Evolutionary conservation across 306 rosid genomes (phyloP).

Genomic region (Trifolium fragiferum): DNA sequence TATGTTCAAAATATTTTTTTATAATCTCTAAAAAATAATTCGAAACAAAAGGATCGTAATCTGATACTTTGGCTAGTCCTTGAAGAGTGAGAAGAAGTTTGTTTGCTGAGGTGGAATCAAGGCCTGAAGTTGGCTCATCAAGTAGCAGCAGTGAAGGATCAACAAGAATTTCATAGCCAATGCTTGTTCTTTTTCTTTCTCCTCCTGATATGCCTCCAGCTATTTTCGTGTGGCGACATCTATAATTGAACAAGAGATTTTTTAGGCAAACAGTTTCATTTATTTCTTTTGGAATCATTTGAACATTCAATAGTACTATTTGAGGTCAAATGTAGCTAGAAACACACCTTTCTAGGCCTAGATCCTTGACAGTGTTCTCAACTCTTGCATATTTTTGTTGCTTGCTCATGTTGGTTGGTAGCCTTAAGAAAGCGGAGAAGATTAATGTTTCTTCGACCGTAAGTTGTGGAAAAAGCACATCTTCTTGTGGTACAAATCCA

Average conservation of each 20-base stretch:
- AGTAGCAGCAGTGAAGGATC: constrained; percentile 90
- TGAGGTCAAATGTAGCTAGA: not conserved
- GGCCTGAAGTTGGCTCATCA: constrained; percentile 97
- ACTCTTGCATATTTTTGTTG: constrained; percentile 77
- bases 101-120: constrained; percentile 89
- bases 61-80: constrained; percentile 81
- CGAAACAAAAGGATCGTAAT: not conserved
- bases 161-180: constrained; percentile 92
- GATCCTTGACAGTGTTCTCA: constrained; percentile 74
- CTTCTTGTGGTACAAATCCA: constrained; percentile 98
- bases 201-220: constrained; percentile 99
- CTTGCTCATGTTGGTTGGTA: constrained; percentile 71
- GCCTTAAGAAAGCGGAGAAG: constrained; percentile 84
- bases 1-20: not conserved
- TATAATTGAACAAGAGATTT: constrained; percentile 46
- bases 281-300: constrained; percentile 1
- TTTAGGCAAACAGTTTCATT: constrained; percentile 25
- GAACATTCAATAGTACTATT: constrained; percentile 16
- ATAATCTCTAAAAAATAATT: no score
- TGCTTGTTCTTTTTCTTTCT: constrained; percentile 91
- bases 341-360: constrained; percentile 92
- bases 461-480: constrained; percentile 84
- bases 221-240: constrained; percentile 90
- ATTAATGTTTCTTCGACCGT: constrained; percentile 93
- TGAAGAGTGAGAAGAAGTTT: constrained; percentile 80